These are phyloP conservation scores for Globisporangium splendens DNA, from an alignment of 352 stramenopile species.

Conservation along the genomic window DNA sequence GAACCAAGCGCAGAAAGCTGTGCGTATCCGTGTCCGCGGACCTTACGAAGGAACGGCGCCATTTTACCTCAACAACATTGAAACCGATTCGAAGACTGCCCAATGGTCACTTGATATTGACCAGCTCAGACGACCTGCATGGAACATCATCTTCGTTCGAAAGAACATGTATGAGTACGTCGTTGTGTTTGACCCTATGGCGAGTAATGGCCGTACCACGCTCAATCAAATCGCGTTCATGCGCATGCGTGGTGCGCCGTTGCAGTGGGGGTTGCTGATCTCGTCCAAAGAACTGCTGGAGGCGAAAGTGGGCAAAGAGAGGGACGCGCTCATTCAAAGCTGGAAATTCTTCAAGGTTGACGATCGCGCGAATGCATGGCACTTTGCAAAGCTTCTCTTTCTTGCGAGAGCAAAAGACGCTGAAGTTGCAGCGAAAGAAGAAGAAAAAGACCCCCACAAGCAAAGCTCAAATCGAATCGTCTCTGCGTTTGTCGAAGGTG, in stretches of 20 bases:
- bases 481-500: conserved; percentile 47
- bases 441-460: conserved; percentile 12
- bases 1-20: conserved; percentile 34
- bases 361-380: conserved; percentile 58
- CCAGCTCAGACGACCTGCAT: conserved; percentile 45
- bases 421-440: conserved; percentile 1
- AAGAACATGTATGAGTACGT: conserved; percentile 88
- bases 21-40: conserved; percentile 69
- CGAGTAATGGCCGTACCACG: conserved; percentile 35
- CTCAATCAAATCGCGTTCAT: conserved; percentile 68
- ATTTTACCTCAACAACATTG: conserved; percentile 82
- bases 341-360: conserved; percentile 38
- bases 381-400: conserved; percentile 79
- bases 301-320: conserved; percentile 35
- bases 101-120: conserved; percentile 50
- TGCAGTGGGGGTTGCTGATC: conserved; percentile 74
- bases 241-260: conserved; percentile 60
- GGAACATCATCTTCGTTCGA: conserved; percentile 83
- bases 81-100: conserved; percentile 50
- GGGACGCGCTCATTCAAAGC: conserved; percentile 30
- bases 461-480: conserved; percentile 23
- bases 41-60: conserved; percentile 50
- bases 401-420: conserved; percentile 56
- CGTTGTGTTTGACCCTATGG: conserved; percentile 64
- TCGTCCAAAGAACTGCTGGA: conserved; percentile 69